Base-by-base conservation (phyloP, 73 alveolate genomes). In the Paramecium caudatum region DNA sequence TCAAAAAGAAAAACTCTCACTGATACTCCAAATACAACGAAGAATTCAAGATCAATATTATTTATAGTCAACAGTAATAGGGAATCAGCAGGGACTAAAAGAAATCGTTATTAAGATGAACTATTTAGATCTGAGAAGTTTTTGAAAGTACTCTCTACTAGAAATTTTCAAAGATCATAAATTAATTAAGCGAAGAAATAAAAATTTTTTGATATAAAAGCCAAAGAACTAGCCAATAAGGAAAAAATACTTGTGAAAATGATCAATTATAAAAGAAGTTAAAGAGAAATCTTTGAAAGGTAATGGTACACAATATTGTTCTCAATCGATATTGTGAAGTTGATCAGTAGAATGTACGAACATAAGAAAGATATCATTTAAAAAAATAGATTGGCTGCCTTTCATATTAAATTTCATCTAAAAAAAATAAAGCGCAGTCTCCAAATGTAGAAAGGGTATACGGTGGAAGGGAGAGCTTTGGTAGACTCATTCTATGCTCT, bases 341-440 rank as follows among this genome's bases (percentile, higher is more conserved):
- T 2, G 30, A 55, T 55, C 0, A 27, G 23, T 55, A 43, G 30
- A 8, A 10, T 1, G 34, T 65, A 32, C n/a, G 19, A 0, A 2
- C 83, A 65, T 32, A 65, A 65, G 39, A 65, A 65, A 23, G 9
- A 65, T 32, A 16, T 65, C 12, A 32, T 65, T n/a, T n/a, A 30
- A 23, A 65, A 65, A 33, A 65, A 65, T 65, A 65, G 50, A 30
- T n/a, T 65, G 39, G 83, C 39, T 12, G 83, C 83, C 27, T 65
- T 65, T 65, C 8, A 43, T 32, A 65, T 65, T 4, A 65, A 36
- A 33, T 30, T 27, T 12, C 25, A n/a, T 2, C 34, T 65, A 0
- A 27, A 49, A 12, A 2, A 33, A 33, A 33, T 65, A 43, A 65
- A 36, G 34, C 16, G 34, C 13, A 36, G 34, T 12, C 16, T 65